These are phyloP conservation scores for Coemansia sp. DNA, from an alignment of 192 early-diverging fungal genomes.

Conservation along the genomic window DNA sequence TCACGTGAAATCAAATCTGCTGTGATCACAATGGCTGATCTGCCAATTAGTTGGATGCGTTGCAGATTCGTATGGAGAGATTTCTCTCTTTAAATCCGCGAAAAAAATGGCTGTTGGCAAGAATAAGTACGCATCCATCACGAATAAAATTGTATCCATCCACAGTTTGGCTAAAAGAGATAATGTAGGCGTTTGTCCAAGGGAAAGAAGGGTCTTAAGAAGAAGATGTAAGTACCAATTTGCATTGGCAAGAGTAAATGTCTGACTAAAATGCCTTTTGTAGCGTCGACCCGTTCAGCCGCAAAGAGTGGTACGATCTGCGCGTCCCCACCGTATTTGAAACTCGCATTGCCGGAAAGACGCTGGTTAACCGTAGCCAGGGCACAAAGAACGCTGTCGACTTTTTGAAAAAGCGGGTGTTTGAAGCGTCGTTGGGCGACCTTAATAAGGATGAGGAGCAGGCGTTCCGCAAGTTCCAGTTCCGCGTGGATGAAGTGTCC, in stretches of 20 bases:
- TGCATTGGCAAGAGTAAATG: no score
- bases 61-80: no score
- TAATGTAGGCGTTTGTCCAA: slow-evolving; percentile 87
- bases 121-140: slow-evolving; percentile 66
- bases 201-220: slow-evolving; percentile 99
- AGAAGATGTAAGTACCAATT: slow-evolving; percentile 66
- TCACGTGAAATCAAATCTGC: no score
- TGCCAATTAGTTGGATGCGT: no score
- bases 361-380: slow-evolving; percentile 99
- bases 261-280: no score
- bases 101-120: slow-evolving; percentile 70
- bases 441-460: slow-evolving; percentile 89
- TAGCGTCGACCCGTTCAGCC: slow-evolving; percentile 97
- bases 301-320: slow-evolving; percentile 99
- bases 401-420: slow-evolving; percentile 91
- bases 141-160: slow-evolving; percentile 20
- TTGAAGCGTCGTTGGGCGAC: slow-evolving; percentile 96
- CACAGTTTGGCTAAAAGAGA: not conserved
- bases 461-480: slow-evolving; percentile 96
- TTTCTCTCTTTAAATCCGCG: not conserved
- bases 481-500: slow-evolving; percentile 94
- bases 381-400: slow-evolving; percentile 98
- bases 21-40: no score
- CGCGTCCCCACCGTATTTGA: slow-evolving; percentile 95
- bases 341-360: slow-evolving; percentile 94